Evolutionary conservation across 1,284 basidiomycete species (phyloP).

Genomic region (Cryptococcus sp.): DNA sequence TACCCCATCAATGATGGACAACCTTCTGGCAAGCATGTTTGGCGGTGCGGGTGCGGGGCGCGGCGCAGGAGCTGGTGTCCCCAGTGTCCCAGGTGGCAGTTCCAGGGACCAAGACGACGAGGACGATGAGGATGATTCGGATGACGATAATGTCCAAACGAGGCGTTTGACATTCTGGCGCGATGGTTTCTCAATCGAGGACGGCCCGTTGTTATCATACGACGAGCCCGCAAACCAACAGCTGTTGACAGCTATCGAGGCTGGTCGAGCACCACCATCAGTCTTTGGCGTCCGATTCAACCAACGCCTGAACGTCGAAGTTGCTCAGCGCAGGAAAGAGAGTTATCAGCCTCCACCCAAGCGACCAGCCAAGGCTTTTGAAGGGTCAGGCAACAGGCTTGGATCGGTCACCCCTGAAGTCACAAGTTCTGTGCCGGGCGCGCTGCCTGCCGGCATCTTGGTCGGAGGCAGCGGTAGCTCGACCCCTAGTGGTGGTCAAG

Average conservation of each 20-base stretch:
- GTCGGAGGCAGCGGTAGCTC: constrained; percentile 34
- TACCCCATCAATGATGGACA: constrained; percentile 19
- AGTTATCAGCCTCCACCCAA: constrained; percentile 63
- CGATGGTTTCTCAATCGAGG: constrained; percentile 90
- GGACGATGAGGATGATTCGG: constrained; percentile 42
- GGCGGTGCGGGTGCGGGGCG: constrained; percentile 10
- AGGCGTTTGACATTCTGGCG: constrained; percentile 90
- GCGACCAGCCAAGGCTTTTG: constrained; percentile 61
- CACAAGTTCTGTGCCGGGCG: constrained; percentile 31
- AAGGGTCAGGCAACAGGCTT: constrained; percentile 78
- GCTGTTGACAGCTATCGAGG: constrained; percentile 75
- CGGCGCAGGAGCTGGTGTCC: constrained; percentile 1
- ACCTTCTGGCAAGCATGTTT: constrained; percentile 22
- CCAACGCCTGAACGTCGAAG: constrained; percentile 83
- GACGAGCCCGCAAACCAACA: constrained; percentile 76
- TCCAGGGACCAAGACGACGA: neutral
- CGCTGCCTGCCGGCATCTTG: constrained; percentile 64
- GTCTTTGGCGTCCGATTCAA: constrained; percentile 75
- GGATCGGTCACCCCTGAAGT: constrained; percentile 65
- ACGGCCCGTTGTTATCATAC: constrained; percentile 82
- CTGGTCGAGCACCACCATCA: constrained; percentile 76
- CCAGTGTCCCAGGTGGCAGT: neutral
- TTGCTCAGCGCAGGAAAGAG: constrained; percentile 73
- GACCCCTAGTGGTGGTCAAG: constrained; percentile 34
- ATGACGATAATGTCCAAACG: constrained; percentile 64